Evolutionary conservation across 1,284 basidiomycete species (phyloP).

Genomic region (Melampsora larici-populina): DNA sequence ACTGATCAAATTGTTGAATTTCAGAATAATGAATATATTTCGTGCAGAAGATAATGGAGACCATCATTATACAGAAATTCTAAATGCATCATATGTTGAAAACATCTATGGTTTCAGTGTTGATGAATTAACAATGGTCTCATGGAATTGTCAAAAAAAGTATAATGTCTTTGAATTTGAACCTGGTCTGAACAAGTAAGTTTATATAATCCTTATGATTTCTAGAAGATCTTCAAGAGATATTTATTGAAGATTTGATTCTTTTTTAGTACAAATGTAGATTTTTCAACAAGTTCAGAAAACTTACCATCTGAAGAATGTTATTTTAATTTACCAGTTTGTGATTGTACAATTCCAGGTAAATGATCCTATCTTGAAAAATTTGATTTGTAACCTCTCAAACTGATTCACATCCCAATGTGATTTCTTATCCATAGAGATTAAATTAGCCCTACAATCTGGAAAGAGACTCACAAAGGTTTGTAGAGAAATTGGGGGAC

Average conservation of each 20-base stretch:
- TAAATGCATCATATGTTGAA: conserved; percentile 14
- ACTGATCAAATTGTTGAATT: too few species aligned
- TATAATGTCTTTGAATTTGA: conserved; percentile 38
- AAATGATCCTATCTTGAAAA: not conserved
- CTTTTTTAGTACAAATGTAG: not conserved
- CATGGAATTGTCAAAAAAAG: conserved; percentile 41
- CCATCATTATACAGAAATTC: not conserved
- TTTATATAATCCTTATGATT: too few species aligned
- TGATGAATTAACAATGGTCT: conserved; percentile 16
- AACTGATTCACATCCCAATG: not conserved
- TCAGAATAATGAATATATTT: conserved; percentile 35
- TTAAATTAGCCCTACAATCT: not conserved
- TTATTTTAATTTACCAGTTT: conserved; percentile 30
- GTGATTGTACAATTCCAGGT: conserved; percentile 37
- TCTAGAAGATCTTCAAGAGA: too few species aligned
- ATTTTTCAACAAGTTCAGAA: not conserved
- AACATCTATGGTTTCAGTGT: conserved; percentile 31
- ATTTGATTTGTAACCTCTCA: not conserved
- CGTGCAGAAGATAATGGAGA: not conserved
- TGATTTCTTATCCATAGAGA: too few species aligned
- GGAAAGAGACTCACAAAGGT: conserved; percentile 29
- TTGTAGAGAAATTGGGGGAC: conserved; percentile 17
- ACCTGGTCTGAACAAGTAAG: conserved; percentile 11
- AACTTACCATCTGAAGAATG: conserved; percentile 12
- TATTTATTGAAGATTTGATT: not conserved